These are phyloP conservation scores for Erigeron philadelphicus DNA, from an alignment of 140 eudicot genomes.

Conservation along the genomic window DNA sequence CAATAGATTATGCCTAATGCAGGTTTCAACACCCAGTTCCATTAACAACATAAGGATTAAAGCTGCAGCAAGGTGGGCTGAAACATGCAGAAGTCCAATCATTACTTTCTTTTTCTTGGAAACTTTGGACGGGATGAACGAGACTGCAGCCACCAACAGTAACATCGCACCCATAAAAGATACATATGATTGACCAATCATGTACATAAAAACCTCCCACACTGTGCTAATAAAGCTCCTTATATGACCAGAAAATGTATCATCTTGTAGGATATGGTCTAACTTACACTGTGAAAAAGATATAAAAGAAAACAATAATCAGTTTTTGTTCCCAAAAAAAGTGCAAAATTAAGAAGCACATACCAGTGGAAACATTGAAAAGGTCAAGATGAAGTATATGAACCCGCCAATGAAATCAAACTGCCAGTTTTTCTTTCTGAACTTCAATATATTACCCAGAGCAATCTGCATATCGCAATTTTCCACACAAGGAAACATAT, in stretches of 20 bases:
- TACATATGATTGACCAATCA: conserved; percentile 69
- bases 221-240: conserved; percentile 61
- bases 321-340: background rate
- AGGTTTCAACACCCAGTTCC: conserved; percentile 80
- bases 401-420: conserved; percentile 92
- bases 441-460: conserved; percentile 82
- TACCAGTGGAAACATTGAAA: conserved; percentile 94
- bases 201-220: conserved; percentile 60
- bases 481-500: background rate
- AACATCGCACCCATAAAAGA: conserved; percentile 62
- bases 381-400: conserved; percentile 78
- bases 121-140: conserved; percentile 68
- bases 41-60: conserved; percentile 76
- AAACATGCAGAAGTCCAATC: conserved; percentile 74
- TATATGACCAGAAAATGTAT: conserved; percentile 73
- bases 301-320: conserved; percentile 17
- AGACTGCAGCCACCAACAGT: conserved; percentile 50
- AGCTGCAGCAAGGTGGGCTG: conserved; percentile 81
- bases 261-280: conserved; percentile 70
- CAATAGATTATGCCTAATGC: conserved; percentile 71
- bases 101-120: conserved; percentile 61
- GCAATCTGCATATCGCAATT: conserved; percentile 60
- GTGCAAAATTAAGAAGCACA: background rate
- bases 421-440: conserved; percentile 95
- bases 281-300: conserved; percentile 56